Base-by-base conservation (phyloP, 1,284 basidiomycete species). In the Ceratobasidium sp. region DNA sequence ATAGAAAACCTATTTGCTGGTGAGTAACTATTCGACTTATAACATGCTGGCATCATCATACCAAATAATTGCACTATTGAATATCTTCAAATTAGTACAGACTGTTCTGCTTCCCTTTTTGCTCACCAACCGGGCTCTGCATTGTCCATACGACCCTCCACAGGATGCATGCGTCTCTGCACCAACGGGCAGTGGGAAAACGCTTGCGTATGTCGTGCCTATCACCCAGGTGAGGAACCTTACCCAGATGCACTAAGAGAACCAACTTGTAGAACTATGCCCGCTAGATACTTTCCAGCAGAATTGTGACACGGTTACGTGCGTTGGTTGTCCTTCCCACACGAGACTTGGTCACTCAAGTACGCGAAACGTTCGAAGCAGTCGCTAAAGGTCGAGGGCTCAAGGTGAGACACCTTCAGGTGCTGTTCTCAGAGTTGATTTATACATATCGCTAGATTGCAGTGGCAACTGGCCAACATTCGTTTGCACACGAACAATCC, bases 161-260 rank as follows among this genome's bases (percentile, higher is more conserved):
- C 89, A 89, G 56, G 98, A 99, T 85, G 89, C 97, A 10, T 97
- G 97, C 82, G 95, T 98, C n/a, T 98, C 96, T 5, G 98, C 98
- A 0, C 98, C 98, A 0, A 99, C 97, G 0, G 97, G 97, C 44
- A 97, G 95, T 81, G 97, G 97, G 0, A 99, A 99, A 87, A 99
- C 97, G 0, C 89, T 99, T 26, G 95, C 96, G 15, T 99, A 99
- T 85, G 93, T 94, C 3, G 87, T 99, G 23, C 97, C 97, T 1
- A 95, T 99, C 73, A 89, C 98, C 40, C 95, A 99, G 88, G 95
- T 93, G 81, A 79, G 86, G 77, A 49, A 42, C 55, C 69, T 79
- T 40, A 63, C 60, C 33, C 20, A 58, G 69, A 49, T 56, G 66
- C 15, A 51, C 13, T 23, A 3, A 23, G n/a, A 20, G 33, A 39